Percentiles rank a stretch among this genome's conserved stretches.
Conservation (phyloP, 192 early-diverging fungal species). For the Physocladia obscura region DNA sequence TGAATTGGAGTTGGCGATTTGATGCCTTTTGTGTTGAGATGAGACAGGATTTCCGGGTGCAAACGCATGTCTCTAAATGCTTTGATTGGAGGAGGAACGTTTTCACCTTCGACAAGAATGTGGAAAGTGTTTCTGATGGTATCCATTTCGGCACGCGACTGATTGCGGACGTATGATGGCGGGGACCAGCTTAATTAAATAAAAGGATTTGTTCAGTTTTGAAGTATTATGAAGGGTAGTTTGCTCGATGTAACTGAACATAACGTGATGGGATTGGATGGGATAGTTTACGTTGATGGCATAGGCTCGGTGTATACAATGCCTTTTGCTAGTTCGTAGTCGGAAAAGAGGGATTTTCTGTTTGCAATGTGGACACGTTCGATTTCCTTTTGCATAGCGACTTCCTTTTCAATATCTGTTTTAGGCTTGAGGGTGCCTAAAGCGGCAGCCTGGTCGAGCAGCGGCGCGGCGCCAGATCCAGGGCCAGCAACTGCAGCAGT, state of each 20-base stretch:
- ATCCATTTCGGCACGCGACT: constrained; percentile 51
- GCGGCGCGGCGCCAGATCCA: constrained; percentile 59
- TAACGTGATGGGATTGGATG: not conserved
- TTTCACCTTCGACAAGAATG: constrained; percentile 85
- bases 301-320: constrained; percentile 85
- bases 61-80: constrained; percentile 72
- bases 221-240: too few relatives aligned
- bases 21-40: constrained; percentile 80
- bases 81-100: constrained; percentile 80
- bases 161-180: constrained; percentile 67
- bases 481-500: constrained; percentile 58
- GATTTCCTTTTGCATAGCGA: constrained; percentile 82
- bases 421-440: constrained; percentile 59
- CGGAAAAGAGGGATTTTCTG: constrained; percentile 75
- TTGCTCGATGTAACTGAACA: not conserved
- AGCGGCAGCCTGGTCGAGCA: constrained; percentile 85
- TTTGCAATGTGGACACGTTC: constrained; percentile 76
- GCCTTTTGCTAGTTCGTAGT: constrained; percentile 82
- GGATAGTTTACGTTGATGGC: constrained; percentile 49
- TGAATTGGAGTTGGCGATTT: constrained; percentile 93
- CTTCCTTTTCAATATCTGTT: constrained; percentile 74
- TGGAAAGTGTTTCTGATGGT: constrained; percentile 78
- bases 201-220: too few relatives aligned
- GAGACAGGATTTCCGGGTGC: constrained; percentile 72
- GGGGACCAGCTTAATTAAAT: constrained; percentile 70